These are phyloP conservation scores for Penicillium sp. DNA, from an alignment of 2,329 filamentous ascomycete genomes.

Conservation along the genomic window DNA sequence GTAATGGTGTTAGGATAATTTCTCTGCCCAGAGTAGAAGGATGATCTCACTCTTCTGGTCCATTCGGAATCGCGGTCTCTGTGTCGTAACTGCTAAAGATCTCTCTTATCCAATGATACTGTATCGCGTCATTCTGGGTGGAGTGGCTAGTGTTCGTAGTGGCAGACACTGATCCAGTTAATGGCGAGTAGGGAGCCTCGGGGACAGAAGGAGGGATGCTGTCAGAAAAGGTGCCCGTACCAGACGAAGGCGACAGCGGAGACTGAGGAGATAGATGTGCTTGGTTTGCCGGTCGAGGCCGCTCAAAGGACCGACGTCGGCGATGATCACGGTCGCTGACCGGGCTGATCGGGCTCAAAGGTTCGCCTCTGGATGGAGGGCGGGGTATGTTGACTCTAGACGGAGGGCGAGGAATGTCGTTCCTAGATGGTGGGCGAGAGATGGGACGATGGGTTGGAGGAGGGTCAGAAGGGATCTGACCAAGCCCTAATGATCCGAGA, in stretches of 20 bases:
- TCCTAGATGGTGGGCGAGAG: neutral
- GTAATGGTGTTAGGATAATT: conserved; percentile 1
- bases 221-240: conserved; percentile 28
- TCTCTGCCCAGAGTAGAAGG: neutral
- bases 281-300: conserved; percentile 26
- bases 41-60: conserved; percentile 31
- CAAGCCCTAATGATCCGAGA: neutral
- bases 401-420: conserved; percentile 13
- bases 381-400: conserved; percentile 3
- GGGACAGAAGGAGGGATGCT: conserved; percentile 30
- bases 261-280: conserved; percentile 26
- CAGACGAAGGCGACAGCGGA: conserved; percentile 31
- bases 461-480: too few species aligned
- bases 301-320: conserved; percentile 38
- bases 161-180: conserved; percentile 28
- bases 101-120: conserved; percentile 44
- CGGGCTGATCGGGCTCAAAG: conserved; percentile 22
- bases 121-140: conserved; percentile 24
- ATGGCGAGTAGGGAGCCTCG: conserved; percentile 35
- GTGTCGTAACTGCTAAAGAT: conserved; percentile 36
- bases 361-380: conserved; percentile 28
- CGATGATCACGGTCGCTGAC: conserved; percentile 28
- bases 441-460: neutral
- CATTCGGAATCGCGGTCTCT: conserved; percentile 29
- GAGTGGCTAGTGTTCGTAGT: conserved; percentile 27